Evolutionary conservation across 768 basidiomycete species (phyloP).

Genomic region (Steccherinum ochraceum): DNA sequence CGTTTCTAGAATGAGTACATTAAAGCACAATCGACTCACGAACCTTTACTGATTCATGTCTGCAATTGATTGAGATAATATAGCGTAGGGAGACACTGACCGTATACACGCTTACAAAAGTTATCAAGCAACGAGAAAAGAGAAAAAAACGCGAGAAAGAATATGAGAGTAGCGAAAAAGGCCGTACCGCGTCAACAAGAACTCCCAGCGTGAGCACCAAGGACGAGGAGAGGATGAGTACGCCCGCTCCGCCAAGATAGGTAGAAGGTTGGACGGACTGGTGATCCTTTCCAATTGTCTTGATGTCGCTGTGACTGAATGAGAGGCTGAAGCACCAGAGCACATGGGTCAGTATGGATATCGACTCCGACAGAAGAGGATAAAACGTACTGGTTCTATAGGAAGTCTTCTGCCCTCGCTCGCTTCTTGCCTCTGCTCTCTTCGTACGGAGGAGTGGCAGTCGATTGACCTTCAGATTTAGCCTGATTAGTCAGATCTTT

Average conservation of each 20-base stretch:
- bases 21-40: neutral
- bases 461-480: conserved; percentile 20
- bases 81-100: neutral
- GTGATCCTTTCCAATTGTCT: conserved; percentile 5
- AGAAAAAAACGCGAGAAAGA: neutral
- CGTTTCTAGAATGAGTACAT: neutral
- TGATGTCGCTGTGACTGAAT: too few species aligned
- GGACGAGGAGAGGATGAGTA: conserved; percentile 6
- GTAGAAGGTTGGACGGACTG: conserved; percentile 13
- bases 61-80: neutral
- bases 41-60: neutral
- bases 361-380: too few species aligned
- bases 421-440: conserved; percentile 78
- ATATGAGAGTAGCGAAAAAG: neutral
- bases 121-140: neutral
- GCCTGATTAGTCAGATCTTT: conserved; percentile 31
- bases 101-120: neutral
- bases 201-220: neutral
- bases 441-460: conserved; percentile 29
- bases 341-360: too few species aligned
- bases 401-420: conserved; percentile 81
- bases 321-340: too few species aligned
- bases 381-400: conserved; percentile 32
- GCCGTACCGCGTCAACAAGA: conserved; percentile 7
- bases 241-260: neutral